Evolutionary conservation across 73 alveolate species (phyloP).

Genomic region (Tetrahymena thermophila): DNA sequence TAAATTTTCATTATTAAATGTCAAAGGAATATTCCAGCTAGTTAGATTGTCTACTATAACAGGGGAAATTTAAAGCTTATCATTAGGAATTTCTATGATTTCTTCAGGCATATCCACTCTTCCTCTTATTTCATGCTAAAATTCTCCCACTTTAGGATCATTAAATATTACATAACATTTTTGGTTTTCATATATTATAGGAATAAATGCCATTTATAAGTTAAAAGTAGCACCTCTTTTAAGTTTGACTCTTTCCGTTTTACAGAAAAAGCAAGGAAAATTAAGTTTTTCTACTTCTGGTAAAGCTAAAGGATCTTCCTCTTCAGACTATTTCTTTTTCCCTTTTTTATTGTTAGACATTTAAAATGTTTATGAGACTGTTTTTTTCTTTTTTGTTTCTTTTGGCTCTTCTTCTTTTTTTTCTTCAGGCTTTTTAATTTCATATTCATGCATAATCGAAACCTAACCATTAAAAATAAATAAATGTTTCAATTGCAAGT

Average conservation of each 20-base stretch:
- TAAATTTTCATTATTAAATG: slow-evolving; percentile 11
- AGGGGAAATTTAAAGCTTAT: neutral
- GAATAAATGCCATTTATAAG: slow-evolving; percentile 76
- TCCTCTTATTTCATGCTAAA: slow-evolving; percentile 90
- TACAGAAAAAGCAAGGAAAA: slow-evolving; percentile 22
- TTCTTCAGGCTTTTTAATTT: slow-evolving; percentile 20
- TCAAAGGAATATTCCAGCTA: neutral
- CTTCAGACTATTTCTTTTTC: slow-evolving; percentile 68
- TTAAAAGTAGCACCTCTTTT: slow-evolving; percentile 50
- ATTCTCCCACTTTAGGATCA: slow-evolving; percentile 95
- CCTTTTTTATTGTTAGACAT: slow-evolving; percentile 56
- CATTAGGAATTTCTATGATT: neutral
- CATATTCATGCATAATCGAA: slow-evolving; percentile 54
- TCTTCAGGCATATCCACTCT: slow-evolving; percentile 89
- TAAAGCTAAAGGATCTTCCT: slow-evolving; percentile 55
- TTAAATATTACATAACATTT: slow-evolving; percentile 87
- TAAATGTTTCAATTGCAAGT: slow-evolving; percentile 5
- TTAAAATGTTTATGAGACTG: slow-evolving; percentile 78
- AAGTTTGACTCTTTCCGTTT: slow-evolving; percentile 2
- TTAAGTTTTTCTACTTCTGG: neutral
- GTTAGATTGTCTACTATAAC: slow-evolving; percentile 13
- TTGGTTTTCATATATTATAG: slow-evolving; percentile 88
- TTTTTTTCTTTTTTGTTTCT: slow-evolving; percentile 25
- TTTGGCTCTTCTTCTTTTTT: slow-evolving; percentile 10
- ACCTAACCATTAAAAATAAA: neutral